Conservation (phyloP, 1,284 basidiomycete species). For the Takashimella koratensis region DNA sequence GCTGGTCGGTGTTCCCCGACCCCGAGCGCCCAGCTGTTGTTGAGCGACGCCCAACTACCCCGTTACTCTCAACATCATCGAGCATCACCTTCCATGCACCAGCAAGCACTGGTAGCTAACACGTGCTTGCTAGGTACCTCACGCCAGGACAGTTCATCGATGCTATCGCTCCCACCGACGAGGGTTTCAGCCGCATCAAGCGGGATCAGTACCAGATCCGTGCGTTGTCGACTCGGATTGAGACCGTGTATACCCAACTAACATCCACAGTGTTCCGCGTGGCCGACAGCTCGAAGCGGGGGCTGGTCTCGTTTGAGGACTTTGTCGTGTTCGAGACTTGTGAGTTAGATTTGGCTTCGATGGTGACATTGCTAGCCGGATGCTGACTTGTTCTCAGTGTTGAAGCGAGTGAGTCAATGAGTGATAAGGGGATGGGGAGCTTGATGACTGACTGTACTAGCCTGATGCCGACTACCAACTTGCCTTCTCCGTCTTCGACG, state of each 20-base stretch:
- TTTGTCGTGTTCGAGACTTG: conserved; percentile 86
- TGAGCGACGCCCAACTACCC: no score
- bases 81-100: no score
- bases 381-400: conserved; percentile 21
- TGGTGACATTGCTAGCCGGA: not conserved
- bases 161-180: conserved; percentile 80
- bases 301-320: conserved; percentile 86
- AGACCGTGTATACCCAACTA: not conserved
- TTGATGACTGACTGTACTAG: conserved; percentile 47
- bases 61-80: no score
- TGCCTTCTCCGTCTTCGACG: conserved; percentile 93
- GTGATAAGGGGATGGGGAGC: not conserved
- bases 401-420: conserved; percentile 34
- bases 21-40: conserved; percentile 33
- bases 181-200: conserved; percentile 72
- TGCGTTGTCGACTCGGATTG: conserved; percentile 17
- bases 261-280: conserved; percentile 67
- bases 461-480: conserved; percentile 94
- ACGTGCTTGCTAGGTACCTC: conserved; percentile 74
- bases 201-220: conserved; percentile 76
- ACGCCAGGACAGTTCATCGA: conserved; percentile 82
- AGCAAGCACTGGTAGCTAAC: no score
- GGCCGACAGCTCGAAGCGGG: conserved; percentile 72
- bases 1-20: no score
- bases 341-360: conserved; percentile 19